A percentile compares a stretch with the other conserved stretches of the same genome.
Conservation (phyloP, 2,329 filamentous ascomycete species). For the Aspergillus chevalieri region DNA sequence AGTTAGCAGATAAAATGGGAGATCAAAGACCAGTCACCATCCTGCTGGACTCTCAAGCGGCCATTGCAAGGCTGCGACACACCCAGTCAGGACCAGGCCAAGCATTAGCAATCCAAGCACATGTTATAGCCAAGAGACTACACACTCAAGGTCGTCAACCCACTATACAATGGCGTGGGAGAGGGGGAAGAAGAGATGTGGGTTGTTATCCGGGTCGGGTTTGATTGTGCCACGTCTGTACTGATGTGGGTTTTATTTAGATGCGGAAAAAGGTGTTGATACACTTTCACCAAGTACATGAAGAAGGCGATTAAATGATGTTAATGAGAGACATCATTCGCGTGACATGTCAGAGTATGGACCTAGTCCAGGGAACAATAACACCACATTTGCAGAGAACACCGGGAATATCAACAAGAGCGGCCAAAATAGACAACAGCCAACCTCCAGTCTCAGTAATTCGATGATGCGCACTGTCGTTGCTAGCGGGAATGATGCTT, state of each 20-base stretch:
- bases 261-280: constrained; percentile 6
- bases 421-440: constrained; percentile 16
- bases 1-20: too few relatives aligned
- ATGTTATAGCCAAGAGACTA: neutral
- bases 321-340: constrained; percentile 2
- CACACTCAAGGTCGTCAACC: neutral
- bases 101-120: neutral
- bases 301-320: constrained; percentile 5
- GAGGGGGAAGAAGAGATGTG: constrained; percentile 30
- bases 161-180: constrained; percentile 26
- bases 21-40: too few relatives aligned
- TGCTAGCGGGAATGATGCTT: constrained; percentile 49
- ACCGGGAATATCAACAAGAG: constrained; percentile 2
- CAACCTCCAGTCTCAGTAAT: constrained; percentile 25
- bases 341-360: neutral
- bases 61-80: too few relatives aligned
- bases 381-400: constrained; percentile 1
- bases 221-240: too few relatives aligned
- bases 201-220: constrained; percentile 1
- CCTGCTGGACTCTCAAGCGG: too few relatives aligned
- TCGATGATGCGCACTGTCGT: constrained; percentile 44
- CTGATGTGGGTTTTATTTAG: constrained; percentile 1
- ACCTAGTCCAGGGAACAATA: constrained; percentile 1
- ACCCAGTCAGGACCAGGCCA: too few relatives aligned
- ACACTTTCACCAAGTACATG: constrained; percentile 1